A percentile compares a stretch with the other conserved stretches of the same genome.
Conservation (phyloP, 306 rosid species). For the Begonia fuchsioides region DNA sequence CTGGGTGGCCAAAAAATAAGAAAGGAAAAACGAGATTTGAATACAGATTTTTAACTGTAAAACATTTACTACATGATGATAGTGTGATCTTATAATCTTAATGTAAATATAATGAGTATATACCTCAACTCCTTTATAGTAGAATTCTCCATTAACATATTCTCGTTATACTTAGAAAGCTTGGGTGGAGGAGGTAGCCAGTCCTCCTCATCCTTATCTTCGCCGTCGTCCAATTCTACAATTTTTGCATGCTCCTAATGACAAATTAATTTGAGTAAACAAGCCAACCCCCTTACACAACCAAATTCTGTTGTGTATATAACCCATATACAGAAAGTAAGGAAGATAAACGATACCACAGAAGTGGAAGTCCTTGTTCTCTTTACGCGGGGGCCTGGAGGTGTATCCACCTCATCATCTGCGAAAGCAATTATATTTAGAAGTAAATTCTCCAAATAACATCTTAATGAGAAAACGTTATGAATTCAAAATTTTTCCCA, state of each 20-base stretch:
- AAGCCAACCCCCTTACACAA: too few relatives aligned
- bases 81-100: not conserved
- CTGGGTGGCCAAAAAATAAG: not conserved
- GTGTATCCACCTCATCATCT: constrained; percentile 40
- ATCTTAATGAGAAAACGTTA: not conserved
- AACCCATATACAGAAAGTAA: too few relatives aligned
- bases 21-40: too few relatives aligned
- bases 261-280: not conserved
- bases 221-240: constrained; percentile 25
- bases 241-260: constrained; percentile 13
- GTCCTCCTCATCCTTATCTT: constrained; percentile 53
- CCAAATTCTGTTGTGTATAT: too few relatives aligned
- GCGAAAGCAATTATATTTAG: not conserved
- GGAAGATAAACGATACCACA: constrained; percentile 5
- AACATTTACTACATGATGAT: too few relatives aligned
- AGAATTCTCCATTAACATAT: constrained; percentile 34
- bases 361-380: constrained; percentile 24
- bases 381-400: constrained; percentile 15
- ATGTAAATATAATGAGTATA: not conserved
- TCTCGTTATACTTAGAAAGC: constrained; percentile 14
- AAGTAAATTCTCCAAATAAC: not conserved
- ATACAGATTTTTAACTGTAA: too few relatives aligned
- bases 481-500: not conserved
- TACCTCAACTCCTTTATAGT: constrained; percentile 67
- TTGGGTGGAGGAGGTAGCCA: constrained; percentile 93